Conservation (phyloP, 2,329 filamentous ascomycete genomes). For the Colletotrichum karsti region DNA sequence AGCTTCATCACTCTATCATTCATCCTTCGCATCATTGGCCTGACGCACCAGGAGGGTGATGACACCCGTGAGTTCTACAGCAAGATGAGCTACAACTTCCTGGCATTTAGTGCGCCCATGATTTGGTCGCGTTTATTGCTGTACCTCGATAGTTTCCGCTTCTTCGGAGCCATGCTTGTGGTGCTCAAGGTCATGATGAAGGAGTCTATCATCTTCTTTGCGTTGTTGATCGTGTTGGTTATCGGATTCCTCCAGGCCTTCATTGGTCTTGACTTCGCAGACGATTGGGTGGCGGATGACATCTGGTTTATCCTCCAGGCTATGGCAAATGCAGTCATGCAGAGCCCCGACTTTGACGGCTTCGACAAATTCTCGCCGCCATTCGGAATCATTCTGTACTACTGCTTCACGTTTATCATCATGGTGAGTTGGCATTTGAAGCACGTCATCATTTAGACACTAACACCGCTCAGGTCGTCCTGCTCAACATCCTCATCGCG, state of each 20-base stretch:
- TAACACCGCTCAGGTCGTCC: constrained; percentile 58
- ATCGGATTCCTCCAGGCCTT: constrained; percentile 93
- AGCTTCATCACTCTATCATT: constrained; percentile 81
- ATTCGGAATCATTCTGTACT: constrained; percentile 95
- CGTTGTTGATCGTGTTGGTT: constrained; percentile 84
- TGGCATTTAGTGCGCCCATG: constrained; percentile 93
- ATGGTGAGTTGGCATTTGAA: constrained; percentile 68
- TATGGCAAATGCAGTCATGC: constrained; percentile 92
- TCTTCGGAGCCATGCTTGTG: constrained; percentile 98
- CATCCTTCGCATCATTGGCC: constrained; percentile 79
- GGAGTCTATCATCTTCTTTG: constrained; percentile 95
- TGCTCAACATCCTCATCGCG: constrained; percentile 96
- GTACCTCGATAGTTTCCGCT: constrained; percentile 91
- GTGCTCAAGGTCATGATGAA: constrained; percentile 96
- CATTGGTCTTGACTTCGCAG: constrained; percentile 86
- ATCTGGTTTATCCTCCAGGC: constrained; percentile 78
- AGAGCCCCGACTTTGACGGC: constrained; percentile 86
- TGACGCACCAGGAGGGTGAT: constrained; percentile 65
- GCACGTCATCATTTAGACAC: fast-evolving
- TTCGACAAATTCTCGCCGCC: constrained; percentile 93
- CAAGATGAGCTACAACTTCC: constrained; percentile 88
- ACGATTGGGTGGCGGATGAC: constrained; percentile 75
- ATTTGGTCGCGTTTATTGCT: constrained; percentile 95
- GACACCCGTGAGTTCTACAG: constrained; percentile 72
- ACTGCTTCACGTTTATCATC: constrained; percentile 96